phyloP scores from a whole-genome alignment of 2,329 filamentous ascomycete species.

The Arthrobotrys megalospora region DNA sequence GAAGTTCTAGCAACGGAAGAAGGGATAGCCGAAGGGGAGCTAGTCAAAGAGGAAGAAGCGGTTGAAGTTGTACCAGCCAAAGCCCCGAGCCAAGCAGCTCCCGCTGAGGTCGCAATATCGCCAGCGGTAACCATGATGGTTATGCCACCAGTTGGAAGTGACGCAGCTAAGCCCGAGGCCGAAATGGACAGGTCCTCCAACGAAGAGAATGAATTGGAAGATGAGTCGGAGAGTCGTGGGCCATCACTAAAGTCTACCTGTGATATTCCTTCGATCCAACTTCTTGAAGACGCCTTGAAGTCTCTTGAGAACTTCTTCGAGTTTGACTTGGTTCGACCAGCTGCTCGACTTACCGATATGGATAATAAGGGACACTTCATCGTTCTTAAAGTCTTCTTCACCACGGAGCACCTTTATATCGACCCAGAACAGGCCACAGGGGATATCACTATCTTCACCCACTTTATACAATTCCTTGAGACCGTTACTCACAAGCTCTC shows the following conservation, averaged over 20 bases:
- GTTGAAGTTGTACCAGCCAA: too few species aligned
- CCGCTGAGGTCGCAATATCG: too few species aligned
- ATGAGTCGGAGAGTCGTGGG: not conserved
- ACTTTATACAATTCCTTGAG: slow-evolving; percentile 23
- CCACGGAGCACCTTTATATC: slow-evolving; percentile 1
- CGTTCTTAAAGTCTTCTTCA: slow-evolving; percentile 33
- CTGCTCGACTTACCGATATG: not conserved
- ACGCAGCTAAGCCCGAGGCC: not conserved
- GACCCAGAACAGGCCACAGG: not conserved
- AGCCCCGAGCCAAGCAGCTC: too few species aligned
- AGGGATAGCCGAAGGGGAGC: too few species aligned
- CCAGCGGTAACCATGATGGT: too few species aligned
- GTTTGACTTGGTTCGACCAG: not conserved
- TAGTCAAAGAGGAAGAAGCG: too few species aligned
- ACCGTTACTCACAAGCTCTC: slow-evolving; percentile 1
- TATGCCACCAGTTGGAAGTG: not conserved
- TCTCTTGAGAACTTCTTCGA: slow-evolving; percentile 14
- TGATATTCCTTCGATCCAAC: not conserved
- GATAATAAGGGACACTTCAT: slow-evolving; percentile 16
- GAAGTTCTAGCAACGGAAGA: too few species aligned
- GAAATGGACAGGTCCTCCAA: not conserved
- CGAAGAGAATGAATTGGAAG: not conserved
- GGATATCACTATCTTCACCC: slow-evolving; percentile 17
- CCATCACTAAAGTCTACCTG: not conserved
- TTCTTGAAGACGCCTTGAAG: not conserved